Evolutionary conservation across 2,329 filamentous ascomycete genomes (phyloP).

Genomic region (Zopfia rhizophila): DNA sequence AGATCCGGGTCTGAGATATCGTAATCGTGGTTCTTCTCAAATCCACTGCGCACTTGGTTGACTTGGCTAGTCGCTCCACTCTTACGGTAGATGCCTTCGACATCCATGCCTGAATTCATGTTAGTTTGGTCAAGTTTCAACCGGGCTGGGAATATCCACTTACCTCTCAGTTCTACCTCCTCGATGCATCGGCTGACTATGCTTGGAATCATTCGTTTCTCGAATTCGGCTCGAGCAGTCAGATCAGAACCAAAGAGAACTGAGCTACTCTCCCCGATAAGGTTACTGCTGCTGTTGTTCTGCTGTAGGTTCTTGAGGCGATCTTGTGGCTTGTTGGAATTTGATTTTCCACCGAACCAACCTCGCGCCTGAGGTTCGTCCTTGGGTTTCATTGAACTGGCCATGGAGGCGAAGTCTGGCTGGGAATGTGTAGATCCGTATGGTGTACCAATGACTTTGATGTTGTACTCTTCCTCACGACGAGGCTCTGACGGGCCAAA

Average conservation of each 20-base stretch:
- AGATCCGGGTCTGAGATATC: conserved; percentile 94
- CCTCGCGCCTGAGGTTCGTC: conserved; percentile 38
- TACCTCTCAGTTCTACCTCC: conserved; percentile 90
- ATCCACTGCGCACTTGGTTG: conserved; percentile 89
- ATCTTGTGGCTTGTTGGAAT: conserved; percentile 25
- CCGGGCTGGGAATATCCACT: conserved; percentile 16
- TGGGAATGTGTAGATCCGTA: conserved; percentile 50
- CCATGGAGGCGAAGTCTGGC: conserved; percentile 46
- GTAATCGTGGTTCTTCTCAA: conserved; percentile 85
- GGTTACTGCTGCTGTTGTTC: conserved; percentile 57
- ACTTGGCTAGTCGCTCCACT: conserved; percentile 92
- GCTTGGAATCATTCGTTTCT: conserved; percentile 87
- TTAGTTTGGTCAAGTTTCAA: conserved; percentile 14
- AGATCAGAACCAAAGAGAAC: conserved; percentile 91
- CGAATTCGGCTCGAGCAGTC: conserved; percentile 83
- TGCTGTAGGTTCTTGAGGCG: conserved; percentile 47
- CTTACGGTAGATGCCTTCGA: conserved; percentile 98
- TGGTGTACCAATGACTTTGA: conserved; percentile 60
- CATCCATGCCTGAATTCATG: conserved; percentile 74
- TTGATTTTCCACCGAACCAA: conserved; percentile 44
- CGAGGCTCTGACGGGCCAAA: conserved; percentile 71
- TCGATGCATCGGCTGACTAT: conserved; percentile 95
- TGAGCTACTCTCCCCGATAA: conserved; percentile 46
- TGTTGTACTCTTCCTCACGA: conserved; percentile 68
- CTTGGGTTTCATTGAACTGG: conserved; percentile 37